Evolutionary conservation across 2,329 filamentous ascomycete genomes (phyloP).

Genomic region (Grosmannia clavigera): DNA sequence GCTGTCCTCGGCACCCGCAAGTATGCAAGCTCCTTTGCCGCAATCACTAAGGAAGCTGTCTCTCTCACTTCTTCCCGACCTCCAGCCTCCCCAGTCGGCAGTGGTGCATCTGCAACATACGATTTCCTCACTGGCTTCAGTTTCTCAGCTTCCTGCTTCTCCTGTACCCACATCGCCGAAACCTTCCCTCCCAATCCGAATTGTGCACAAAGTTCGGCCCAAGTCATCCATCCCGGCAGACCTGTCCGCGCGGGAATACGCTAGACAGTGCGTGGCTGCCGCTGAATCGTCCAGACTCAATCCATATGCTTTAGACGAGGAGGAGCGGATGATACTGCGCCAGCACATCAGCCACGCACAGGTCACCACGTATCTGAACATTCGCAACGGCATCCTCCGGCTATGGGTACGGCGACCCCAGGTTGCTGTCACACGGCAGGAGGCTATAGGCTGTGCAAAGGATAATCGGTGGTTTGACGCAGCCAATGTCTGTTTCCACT

Average conservation of each 20-base stretch:
- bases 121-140: background rate
- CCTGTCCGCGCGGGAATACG: constrained; percentile 64
- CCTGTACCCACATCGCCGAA: background rate
- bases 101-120: background rate
- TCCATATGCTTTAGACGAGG: constrained; percentile 74
- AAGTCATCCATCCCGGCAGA: constrained; percentile 74
- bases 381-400: constrained; percentile 84
- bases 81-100: background rate
- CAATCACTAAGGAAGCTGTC: background rate
- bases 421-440: constrained; percentile 66
- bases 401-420: constrained; percentile 83
- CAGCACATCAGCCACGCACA: constrained; percentile 76
- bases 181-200: background rate
- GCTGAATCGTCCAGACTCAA: constrained; percentile 83
- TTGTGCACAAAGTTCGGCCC: constrained; percentile 45
- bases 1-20: background rate
- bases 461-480: constrained; percentile 81
- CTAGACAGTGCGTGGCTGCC: constrained; percentile 79
- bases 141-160: background rate
- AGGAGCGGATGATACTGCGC: constrained; percentile 71
- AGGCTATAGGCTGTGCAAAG: constrained; percentile 82
- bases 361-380: constrained; percentile 91
- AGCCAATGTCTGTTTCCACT: constrained; percentile 80
- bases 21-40: background rate
- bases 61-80: background rate